Conservation (phyloP, 164 flowering plant genomes). For the Buxus sempervirens region DNA sequence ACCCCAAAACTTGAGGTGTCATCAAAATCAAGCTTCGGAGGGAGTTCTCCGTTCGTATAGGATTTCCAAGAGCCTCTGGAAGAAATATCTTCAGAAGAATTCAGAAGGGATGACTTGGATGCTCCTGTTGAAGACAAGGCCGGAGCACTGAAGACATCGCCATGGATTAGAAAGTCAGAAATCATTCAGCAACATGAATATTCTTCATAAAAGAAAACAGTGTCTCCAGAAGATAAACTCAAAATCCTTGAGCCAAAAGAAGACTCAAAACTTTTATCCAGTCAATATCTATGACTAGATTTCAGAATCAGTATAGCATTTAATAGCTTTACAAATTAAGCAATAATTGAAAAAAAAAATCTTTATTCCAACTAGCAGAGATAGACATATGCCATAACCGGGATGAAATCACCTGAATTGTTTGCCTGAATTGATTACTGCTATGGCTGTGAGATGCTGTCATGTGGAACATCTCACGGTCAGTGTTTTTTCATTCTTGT, state of each 20-base stretch:
- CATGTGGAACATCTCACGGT: too few species aligned
- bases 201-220: not conserved
- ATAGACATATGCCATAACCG: too few species aligned
- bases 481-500: too few species aligned
- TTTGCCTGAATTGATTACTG: too few species aligned
- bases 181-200: not conserved
- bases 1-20: constrained; percentile 70
- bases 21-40: constrained; percentile 56
- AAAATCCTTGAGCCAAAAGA: not conserved
- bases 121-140: constrained; percentile 66
- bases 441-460: too few species aligned
- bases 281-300: not conserved
- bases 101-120: constrained; percentile 41
- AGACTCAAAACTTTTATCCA: not conserved
- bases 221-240: not conserved
- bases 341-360: too few species aligned
- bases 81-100: constrained; percentile 53
- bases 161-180: constrained; percentile 10
- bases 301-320: not conserved
- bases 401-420: too few species aligned
- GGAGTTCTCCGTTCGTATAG: constrained; percentile 62
- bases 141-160: constrained; percentile 62
- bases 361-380: too few species aligned
- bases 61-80: constrained; percentile 69
- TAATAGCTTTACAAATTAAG: too few species aligned